These are phyloP conservation scores for Cinchona pubescens DNA, from an alignment of 257 asterid genomes.

Conservation along the genomic window DNA sequence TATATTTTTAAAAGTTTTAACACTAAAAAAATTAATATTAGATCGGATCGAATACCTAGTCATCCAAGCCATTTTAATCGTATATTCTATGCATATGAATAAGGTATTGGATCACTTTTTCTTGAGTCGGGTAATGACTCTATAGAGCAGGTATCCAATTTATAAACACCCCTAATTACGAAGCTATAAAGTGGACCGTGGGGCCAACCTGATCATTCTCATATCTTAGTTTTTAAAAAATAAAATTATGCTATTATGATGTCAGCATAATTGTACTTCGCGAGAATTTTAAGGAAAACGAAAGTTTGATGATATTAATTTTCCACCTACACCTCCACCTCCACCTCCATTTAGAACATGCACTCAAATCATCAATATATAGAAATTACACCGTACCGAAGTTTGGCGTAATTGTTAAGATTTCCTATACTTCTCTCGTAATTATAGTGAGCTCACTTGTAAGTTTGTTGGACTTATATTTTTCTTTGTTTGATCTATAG, in stretches of 20 bases:
- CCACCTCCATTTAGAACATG: not conserved
- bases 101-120: no score
- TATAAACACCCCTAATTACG: not conserved
- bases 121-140: no score
- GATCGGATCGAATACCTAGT: no score
- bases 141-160: no score
- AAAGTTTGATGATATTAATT: conserved; percentile 1
- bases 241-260: not conserved
- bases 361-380: not conserved
- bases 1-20: no score
- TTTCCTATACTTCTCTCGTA: not conserved
- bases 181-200: not conserved
- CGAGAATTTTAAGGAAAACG: conserved; percentile 14
- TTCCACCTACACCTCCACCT: not conserved
- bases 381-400: not conserved
- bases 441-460: not conserved
- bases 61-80: no score
- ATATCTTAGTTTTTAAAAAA: not conserved
- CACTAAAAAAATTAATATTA: no score
- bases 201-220: not conserved
- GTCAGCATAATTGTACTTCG: conserved; percentile 11
- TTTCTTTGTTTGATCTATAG: no score
- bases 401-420: not conserved
- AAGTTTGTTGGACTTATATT: no score
- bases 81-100: no score